Evolutionary conservation across 768 basidiomycete genomes (phyloP).

Genomic region (Boletus barrowsii): DNA sequence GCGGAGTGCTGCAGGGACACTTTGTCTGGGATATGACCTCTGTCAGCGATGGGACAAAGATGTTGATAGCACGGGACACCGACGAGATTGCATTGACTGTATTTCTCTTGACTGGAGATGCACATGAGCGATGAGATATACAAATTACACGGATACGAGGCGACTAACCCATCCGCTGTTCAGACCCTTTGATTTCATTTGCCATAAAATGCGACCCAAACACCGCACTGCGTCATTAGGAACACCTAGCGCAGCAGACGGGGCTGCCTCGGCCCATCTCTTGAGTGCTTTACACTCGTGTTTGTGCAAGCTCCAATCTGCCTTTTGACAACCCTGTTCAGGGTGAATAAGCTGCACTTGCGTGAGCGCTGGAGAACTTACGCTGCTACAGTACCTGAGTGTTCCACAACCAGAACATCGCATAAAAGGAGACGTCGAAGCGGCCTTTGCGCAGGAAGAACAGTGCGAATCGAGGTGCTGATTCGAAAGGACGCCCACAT

Average conservation of each 20-base stretch:
- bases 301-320: slow-evolving; percentile 75
- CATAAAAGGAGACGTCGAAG: slow-evolving; percentile 43
- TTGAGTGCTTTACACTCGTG: slow-evolving; percentile 72
- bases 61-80: slow-evolving; percentile 23
- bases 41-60: background rate
- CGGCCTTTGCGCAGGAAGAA: slow-evolving; percentile 57
- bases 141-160: background rate
- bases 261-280: slow-evolving; percentile 51
- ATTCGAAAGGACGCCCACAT: slow-evolving; percentile 63
- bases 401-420: slow-evolving; percentile 73
- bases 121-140: background rate
- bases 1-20: slow-evolving; percentile 43
- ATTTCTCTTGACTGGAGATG: slow-evolving; percentile 56
- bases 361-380: slow-evolving; percentile 34
- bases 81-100: slow-evolving; percentile 74
- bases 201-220: slow-evolving; percentile 74
- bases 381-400: slow-evolving; percentile 73
- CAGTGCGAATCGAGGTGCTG: slow-evolving; percentile 61
- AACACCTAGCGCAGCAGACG: slow-evolving; percentile 43
- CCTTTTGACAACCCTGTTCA: slow-evolving; percentile 60
- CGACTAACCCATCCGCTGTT: slow-evolving; percentile 56
- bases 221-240: slow-evolving; percentile 81
- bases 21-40: slow-evolving; percentile 46
- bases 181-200: slow-evolving; percentile 50
- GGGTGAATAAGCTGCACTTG: background rate